A percentile compares a stretch with the other conserved stretches of the same genome.
phyloP scores from a whole-genome alignment of 495 filamentous ascomycete species.

The Oleoguttula mirabilis region DNA sequence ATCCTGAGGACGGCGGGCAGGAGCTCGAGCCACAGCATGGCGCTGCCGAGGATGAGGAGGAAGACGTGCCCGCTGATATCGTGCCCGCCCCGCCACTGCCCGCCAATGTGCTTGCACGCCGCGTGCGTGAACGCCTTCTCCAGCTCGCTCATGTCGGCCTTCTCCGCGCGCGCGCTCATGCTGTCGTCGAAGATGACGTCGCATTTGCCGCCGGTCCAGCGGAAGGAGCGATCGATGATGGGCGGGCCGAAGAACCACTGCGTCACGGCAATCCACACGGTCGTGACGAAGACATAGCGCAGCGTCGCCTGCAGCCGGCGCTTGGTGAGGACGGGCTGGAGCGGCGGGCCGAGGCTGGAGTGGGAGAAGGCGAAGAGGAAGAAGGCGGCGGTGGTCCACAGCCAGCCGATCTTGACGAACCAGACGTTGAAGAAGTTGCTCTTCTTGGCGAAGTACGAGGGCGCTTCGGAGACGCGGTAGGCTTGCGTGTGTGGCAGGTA shows the following conservation, averaged over 20 bases:
- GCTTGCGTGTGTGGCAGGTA: constrained; percentile 47
- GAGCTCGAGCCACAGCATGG: constrained; percentile 67
- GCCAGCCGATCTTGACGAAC: constrained; percentile 93
- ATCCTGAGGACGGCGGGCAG: constrained; percentile 46
- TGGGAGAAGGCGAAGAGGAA: constrained; percentile 49
- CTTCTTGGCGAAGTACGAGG: constrained; percentile 87
- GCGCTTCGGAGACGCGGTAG: constrained; percentile 46
- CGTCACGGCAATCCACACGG: constrained; percentile 74
- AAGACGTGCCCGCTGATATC: constrained; percentile 95
- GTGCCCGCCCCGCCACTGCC: constrained; percentile 76
- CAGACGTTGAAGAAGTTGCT: constrained; percentile 77
- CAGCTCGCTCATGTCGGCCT: constrained; percentile 33
- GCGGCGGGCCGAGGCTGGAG: constrained; percentile 35
- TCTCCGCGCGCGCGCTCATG: constrained; percentile 23
- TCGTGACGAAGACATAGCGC: constrained; percentile 65
- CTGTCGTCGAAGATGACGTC: constrained; percentile 21
- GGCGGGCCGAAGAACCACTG: constrained; percentile 94
- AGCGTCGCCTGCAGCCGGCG: constrained; percentile 40
- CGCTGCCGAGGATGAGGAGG: constrained; percentile 69
- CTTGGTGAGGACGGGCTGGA: constrained; percentile 24
- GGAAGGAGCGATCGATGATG: constrained; percentile 76
- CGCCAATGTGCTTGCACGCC: constrained; percentile 74
- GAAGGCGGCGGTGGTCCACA: constrained; percentile 70
- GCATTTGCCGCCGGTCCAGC: constrained; percentile 71
- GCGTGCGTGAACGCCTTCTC: constrained; percentile 51